Base-by-base conservation (phyloP, 2,329 filamentous ascomycete genomes). In the Trichoderma sp. region DNA sequence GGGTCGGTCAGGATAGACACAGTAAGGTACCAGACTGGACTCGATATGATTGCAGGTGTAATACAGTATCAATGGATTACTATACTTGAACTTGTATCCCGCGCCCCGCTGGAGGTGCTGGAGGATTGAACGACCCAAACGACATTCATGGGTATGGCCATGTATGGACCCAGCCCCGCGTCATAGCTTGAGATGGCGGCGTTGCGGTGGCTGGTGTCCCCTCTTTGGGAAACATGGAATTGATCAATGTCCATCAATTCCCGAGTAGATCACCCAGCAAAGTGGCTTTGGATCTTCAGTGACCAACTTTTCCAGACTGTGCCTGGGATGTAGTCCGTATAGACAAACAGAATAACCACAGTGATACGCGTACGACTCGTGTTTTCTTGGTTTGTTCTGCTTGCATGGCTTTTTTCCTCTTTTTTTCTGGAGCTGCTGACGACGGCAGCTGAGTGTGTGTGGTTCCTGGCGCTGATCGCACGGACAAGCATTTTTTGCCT, bases 401-500 rank as follows among this genome's bases (percentile, higher is more conserved):
- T 23, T 23, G 23, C 23, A 23, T 23, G 23, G 23, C 23, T 28
- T 13, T 30, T 28, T 57, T 57, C 17, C 20, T 20, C 4, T 58
- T 36, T 55, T 50, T 50, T 62, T 53, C 28, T 71, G 64, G 70
- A 68, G 55, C 70, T 71, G 70, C 64, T 71, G 63, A 71, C 64
- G 70, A 68, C 64, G 17, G 50, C 36, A n/a, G 57, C 39, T 64
- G 50, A 62, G 68, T 47, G 15, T 43, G 8, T n/a, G 68, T 70
- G 68, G 68, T 63, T 57, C 59, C 47, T 65, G 58, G 30, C 50
- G 68, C 68, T 64, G 61, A 65, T 70, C 68, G 36, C 30, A 55
- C 17, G n/a, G 28, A 59, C 57, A 32, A 12, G 30, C 57, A 59
- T 32, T 43, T 43, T 39, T 43, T 11, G 26, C 20, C 61, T 58